Conservation (phyloP, 768 basidiomycete species). For the Phaffia tasmanica region DNA sequence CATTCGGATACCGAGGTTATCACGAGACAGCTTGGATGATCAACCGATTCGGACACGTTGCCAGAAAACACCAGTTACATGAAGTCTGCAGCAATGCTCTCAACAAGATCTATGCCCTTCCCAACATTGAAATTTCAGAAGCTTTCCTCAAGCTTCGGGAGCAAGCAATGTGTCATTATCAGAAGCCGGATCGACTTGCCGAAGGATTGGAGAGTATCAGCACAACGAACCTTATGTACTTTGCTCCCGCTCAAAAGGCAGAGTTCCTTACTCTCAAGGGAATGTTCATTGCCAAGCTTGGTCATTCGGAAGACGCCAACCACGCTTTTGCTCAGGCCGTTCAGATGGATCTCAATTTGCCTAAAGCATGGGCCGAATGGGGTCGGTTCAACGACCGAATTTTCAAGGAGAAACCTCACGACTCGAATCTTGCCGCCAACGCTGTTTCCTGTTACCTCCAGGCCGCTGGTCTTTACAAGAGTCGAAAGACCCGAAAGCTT, state of each 20-base stretch:
- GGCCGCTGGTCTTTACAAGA: conserved; percentile 91
- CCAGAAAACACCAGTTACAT: conserved; percentile 86
- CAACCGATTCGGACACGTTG: conserved; percentile 97
- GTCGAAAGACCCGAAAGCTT: conserved; percentile 77
- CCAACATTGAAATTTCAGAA: conserved; percentile 99
- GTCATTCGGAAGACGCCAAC: conserved; percentile 78
- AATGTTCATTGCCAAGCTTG: conserved; percentile 88
- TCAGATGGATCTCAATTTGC: conserved; percentile 84
- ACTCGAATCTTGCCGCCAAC: conserved; percentile 65
- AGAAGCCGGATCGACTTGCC: conserved; percentile 81
- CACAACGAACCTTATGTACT: conserved; percentile 98
- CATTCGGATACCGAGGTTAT: conserved; percentile 87
- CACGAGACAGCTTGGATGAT: conserved; percentile 99
- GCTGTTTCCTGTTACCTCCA: conserved; percentile 97
- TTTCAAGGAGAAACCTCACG: conserved; percentile 72
- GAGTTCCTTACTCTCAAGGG: conserved; percentile 98
- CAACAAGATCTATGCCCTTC: conserved; percentile 94
- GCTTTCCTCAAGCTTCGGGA: conserved; percentile 97
- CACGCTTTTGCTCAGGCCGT: conserved; percentile 87
- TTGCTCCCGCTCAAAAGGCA: conserved; percentile 84
- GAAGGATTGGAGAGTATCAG: conserved; percentile 97
- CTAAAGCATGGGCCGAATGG: conserved; percentile 99
- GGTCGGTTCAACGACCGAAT: conserved; percentile 83
- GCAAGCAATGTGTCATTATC: conserved; percentile 96
- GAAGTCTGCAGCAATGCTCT: conserved; percentile 91